Evolutionary conservation across 2,329 filamentous ascomycete species (phyloP), one percentile per base, ranked within the genome.

Genomic region (Colletotrichum ledebouriae): DNA sequence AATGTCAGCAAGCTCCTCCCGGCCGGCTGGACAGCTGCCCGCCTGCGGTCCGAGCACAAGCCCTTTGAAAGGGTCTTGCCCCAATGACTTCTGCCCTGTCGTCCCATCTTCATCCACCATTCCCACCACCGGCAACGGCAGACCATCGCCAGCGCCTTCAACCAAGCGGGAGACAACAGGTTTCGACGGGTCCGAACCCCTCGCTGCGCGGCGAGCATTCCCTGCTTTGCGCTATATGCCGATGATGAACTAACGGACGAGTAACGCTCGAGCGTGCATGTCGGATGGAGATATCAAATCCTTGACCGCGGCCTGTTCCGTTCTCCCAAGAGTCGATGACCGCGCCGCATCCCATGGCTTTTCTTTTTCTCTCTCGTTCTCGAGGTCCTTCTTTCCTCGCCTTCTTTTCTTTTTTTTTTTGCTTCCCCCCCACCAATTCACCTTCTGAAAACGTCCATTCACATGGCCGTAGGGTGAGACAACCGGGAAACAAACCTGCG

Each of bases 1-100:
- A 59, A 60, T 65, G 65, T 44, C 65, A 68, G 59, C 59, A 63
- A 67, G 59, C 63, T 37, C 22, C 52, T 49, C 59, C n/a, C n/a
- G n/a, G n/a, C 59, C 25, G 50, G 63, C 50, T 29, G 25, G 25
- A 37, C 42, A 41, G 34, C 22, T 11, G 39, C 44, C 59, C 46
- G 12, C 33, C 15, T 34, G 63, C 50, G 49, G 62, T 65, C 55
- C 60, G 47, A 68, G 65, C 65, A 59, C 65, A 55, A 68, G 37
- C n/a, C n/a, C n/a, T n/a, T n/a, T n/a, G n/a, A 5, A 17, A 20
- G 57, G 42, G 49, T 52, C 58, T 41, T 41, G 13, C 52, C 41
- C 42, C n/a, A 41, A 20, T 25, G 47, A 39, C 29, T n/a, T 58
- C n/a, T 56, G 33, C 34, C 41, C 34, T 59, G 65, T 46, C 61